Base-by-base conservation (phyloP, 1,284 basidiomycete species). In the Rugosomyces carneus region DNA sequence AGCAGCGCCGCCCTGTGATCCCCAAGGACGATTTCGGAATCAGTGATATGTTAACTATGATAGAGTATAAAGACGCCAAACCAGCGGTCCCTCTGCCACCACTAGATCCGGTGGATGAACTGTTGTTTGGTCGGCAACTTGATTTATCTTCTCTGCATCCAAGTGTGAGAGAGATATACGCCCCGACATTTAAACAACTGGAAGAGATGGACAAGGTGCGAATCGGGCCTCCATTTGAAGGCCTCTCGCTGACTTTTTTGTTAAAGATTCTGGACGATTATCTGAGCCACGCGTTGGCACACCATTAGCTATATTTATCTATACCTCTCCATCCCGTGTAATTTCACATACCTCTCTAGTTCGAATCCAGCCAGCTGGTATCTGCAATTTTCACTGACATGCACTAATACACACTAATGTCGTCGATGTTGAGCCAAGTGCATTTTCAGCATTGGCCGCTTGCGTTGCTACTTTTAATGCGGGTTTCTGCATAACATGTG, bases 21-120 rank as follows among this genome's bases (percentile, higher is more conserved):
- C 80, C 85, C 19, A 78, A 77, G 52, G 83, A 91, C 57, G 89
- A 93, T 61, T 93, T 93, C 64, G 92, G 91, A 1, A 68, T 93
- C 32, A 70, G 78, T 10, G 73, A 81, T 45, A 89, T 94, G 84
- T 75, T 93, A 71, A 81, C 87, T 8, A 72, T 93, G 40, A 90
- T 94, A 48, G 80, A 89, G 57, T 75, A 78, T 29, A 74, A 77
- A 26, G 82, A 80, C 26, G 60, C 69, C 35, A 62, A 69, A 24
- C 57, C 57, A 27, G 67, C 60, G 52, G 57, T 57, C 36, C 53
- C 67, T 7, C 53, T 67, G 29, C 66, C 66, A 9, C 68, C 69
- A 32, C 56, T 76, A 48, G 76, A 86, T 53, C 73, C 78, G 9
- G 80, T 88, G 15, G 85, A 90, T 47, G 80, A 80, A 52, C 58